These are phyloP conservation scores for Xylaria acuta DNA, from an alignment of 495 filamentous ascomycete species.

Conservation along the genomic window DNA sequence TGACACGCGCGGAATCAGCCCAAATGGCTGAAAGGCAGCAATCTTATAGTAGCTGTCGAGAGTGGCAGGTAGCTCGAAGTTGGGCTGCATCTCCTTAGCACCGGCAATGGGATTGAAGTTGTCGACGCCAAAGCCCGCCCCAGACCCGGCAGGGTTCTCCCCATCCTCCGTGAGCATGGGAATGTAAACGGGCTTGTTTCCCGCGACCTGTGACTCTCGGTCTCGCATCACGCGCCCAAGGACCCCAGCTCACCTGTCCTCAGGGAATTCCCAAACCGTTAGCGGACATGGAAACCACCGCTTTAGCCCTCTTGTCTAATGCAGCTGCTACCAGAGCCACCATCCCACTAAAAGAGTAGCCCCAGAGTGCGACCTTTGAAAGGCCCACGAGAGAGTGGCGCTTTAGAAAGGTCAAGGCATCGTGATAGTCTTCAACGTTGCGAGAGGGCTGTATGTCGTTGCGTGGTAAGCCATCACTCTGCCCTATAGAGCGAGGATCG, in stretches of 20 bases:
- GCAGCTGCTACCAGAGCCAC: constrained; percentile 26
- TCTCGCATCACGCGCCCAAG: constrained; percentile 26
- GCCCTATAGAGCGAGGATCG: constrained; percentile 47
- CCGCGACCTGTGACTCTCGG: constrained; percentile 35
- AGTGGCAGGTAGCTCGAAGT: constrained; percentile 18
- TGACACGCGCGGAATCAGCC: constrained; percentile 39
- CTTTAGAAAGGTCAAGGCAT: constrained; percentile 44
- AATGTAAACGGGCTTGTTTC: constrained; percentile 33
- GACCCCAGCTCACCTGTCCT: background rate
- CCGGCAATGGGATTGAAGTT: constrained; percentile 3
- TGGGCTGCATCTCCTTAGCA: background rate
- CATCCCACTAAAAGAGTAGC: constrained; percentile 49
- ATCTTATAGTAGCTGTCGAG: constrained; percentile 33
- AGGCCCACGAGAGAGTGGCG: constrained; percentile 39
- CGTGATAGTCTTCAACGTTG: constrained; percentile 46
- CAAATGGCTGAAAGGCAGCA: constrained; percentile 27
- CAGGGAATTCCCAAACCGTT: constrained; percentile 4
- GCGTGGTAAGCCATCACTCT: constrained; percentile 50
- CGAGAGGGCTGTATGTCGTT: constrained; percentile 49
- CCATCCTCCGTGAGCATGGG: constrained; percentile 41
- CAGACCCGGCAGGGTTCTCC: constrained; percentile 45
- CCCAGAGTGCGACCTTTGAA: constrained; percentile 53
- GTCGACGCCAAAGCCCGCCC: constrained; percentile 24
- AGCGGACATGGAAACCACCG: constrained; percentile 14
- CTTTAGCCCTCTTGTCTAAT: constrained; percentile 8